Evolutionary conservation across 257 asterid genomes (phyloP), one percentile per base, ranked within the genome.

Genomic region (Plantago elongata): DNA sequence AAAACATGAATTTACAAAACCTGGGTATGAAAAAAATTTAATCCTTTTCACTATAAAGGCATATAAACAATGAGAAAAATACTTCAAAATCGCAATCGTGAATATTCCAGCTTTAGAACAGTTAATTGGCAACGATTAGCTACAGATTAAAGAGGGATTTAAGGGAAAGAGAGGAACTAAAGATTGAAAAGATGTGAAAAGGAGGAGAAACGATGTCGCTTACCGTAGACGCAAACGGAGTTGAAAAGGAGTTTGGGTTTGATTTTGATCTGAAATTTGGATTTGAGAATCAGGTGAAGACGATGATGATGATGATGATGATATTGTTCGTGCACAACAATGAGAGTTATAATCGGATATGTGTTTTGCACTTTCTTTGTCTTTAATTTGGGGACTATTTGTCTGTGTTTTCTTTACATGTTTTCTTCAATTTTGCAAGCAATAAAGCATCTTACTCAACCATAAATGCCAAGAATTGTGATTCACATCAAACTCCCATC

Each of bases 171-270:
- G 62, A 38, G 17, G 49, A 63, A 69, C 40, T 47, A 4, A 52
- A 67, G 55, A 34, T 38, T 40, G 30, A 56, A 15, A 10, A 29
- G 17, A 55, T 10, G 45, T n/a, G 9, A 46, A 13, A 7, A 30
- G 16, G 57, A 15, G 5, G 13, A 13, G 18, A 14, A 29, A 46
- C 56, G 77, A 15, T 66, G 65, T 9, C 69, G 76, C 63, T 74
- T 14, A 74, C 83, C 71, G 58, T 66, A 62, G 75, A 70, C 60
- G 38, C 62, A 58, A 57, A 34, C 15, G 71, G 57, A 61, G 0
- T 13, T 5, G 61, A 44, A 30, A 12, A 42, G 58, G 61, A 18
- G 9, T 43, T 13, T 10, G 60, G 18, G 68, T 12, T 12, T 12
- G 45, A 11, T 49, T 42, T 13, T 9, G 48, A 40, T 10, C 40